Base-by-base conservation (phyloP, 345 rosid species). In the Gynandropsis gynandra region DNA sequence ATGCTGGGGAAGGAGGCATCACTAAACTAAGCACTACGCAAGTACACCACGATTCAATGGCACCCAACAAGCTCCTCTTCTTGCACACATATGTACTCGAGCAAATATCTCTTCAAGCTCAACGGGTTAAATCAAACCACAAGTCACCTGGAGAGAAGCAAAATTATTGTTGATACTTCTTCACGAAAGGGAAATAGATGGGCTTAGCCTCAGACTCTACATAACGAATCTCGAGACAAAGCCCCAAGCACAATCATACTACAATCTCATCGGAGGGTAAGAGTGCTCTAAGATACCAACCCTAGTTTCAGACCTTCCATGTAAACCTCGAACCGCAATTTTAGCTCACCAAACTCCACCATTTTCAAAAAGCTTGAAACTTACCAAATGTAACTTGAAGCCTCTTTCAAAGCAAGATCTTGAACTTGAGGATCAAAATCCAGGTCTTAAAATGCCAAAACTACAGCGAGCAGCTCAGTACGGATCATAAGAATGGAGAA, bases 1-100 rank as follows among this genome's bases (percentile, higher is more conserved):
- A 54, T 13, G 89, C 85, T 4, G 98, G 88, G 46, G 95, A 87
- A 66, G 95, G 92, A 58, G 96, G 89, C 98, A 92, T 92, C 63
- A 56, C 71, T 58, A 58, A 44, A 3, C 13, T 15, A 56, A 58
- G 32, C 51, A 29, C 42, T 43, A 37, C 4, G 47, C 53, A 16
- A 18, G 35, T 21, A 62, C 37, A 31, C 66, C 52, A 45, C 62
- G 55, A 36, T 33, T 55, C 39, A 55, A 56, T 56, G 56, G 39
- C 27, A 60, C 61, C 61, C 56, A 32, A 41, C 20, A 55, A 50
- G 61, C 13, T 2, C 42, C 15, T 48, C 63, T 64, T 44, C 4
- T 37, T 33, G 16, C 46, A 58, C 64, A 65, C 56, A 50, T 20
- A 50, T 21, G 51, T 5, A 43, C 35, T 58, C 58, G 43, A 60